Evolutionary conservation across 2,329 filamentous ascomycete genomes (phyloP), one percentile per base, ranked within the genome.

Genomic region (Fusarium xylarioides): DNA sequence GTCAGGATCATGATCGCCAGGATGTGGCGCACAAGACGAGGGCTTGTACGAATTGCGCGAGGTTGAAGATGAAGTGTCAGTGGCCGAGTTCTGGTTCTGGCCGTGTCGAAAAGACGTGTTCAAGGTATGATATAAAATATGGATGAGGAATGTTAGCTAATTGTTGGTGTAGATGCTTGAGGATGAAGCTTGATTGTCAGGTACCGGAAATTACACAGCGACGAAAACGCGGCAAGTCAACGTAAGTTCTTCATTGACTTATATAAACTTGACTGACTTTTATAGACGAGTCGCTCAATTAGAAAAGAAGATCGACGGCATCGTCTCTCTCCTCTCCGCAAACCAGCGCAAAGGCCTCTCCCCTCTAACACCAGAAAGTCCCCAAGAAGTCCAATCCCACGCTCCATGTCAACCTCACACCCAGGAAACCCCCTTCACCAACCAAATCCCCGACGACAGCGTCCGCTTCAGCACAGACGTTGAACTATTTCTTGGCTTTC

Each of bases 261-360:
- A 3, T 43, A 40, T 11, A 7, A n/a, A 46, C 4, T 32, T 47
- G 10, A 30, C 53, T 59, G 37, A 70, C 44, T 15, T 43, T 12
- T 21, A 34, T 16, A 83, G 82, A 11, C 79, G 81, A 16, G 82
- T 83, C 5, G 81, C 80, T 11, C 80, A 82, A 43, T 50, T 83
- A 5, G 82, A 84, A 59, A 78, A 81, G 57, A 83, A 82, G 66
- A 82, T 84, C 35, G 82, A 84, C n/a, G 81, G 81, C 43, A 79
- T 84, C 28, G 80, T 83, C 54, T 82, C 79, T 8, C 77, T 83
- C 10, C 77, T 83, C 14, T 79, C 80, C 10, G 78, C 78, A 19
- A 79, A 74, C 52, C 78, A 80, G 26, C 76, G 78, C 42, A 71
- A 76, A 50, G 73, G 68, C 44, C 70, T 71, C 19, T 68, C 71